phyloP scores from a whole-genome alignment of 2,329 filamentous ascomycete species.

The Colletotrichum liaoningense region DNA sequence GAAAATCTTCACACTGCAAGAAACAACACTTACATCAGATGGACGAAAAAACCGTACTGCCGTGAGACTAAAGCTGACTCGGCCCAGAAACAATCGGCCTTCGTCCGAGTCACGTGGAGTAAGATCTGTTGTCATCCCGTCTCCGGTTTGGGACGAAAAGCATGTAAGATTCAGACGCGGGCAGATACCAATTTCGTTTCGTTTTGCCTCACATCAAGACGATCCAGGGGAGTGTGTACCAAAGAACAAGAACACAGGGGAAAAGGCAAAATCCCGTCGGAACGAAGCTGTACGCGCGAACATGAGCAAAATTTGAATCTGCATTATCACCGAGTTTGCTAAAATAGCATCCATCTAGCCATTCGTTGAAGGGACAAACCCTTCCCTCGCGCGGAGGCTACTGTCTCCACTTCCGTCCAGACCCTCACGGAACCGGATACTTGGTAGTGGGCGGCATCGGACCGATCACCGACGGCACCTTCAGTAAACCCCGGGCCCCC shows the following conservation, averaged over 20 bases:
- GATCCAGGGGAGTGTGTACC: not conserved
- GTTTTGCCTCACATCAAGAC: not conserved
- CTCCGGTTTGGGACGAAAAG: conserved; percentile 10
- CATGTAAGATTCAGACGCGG: not conserved
- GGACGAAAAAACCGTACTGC: not conserved
- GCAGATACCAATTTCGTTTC: not conserved
- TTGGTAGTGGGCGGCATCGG: not conserved
- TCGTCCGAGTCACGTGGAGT: conserved; percentile 17
- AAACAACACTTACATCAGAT: not conserved
- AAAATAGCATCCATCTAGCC: not conserved
- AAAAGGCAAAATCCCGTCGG: not conserved
- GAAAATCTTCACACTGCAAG: not conserved
- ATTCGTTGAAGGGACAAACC: not conserved
- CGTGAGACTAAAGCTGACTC: conserved; percentile 27
- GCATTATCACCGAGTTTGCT: not conserved
- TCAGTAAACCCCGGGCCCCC: not conserved
- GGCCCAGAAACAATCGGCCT: not conserved
- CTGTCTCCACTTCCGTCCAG: not conserved
- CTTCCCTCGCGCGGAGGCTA: not conserved
- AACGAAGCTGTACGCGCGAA: not conserved
- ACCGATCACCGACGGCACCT: not conserved
- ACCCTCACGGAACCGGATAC: not conserved
- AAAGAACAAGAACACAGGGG: too few relatives aligned
- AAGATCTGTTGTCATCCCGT: not conserved
- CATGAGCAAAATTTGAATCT: conserved; percentile 16